Base-by-base conservation (phyloP, 768 basidiomycete species). In the Lactarius pseudohatsudake region DNA sequence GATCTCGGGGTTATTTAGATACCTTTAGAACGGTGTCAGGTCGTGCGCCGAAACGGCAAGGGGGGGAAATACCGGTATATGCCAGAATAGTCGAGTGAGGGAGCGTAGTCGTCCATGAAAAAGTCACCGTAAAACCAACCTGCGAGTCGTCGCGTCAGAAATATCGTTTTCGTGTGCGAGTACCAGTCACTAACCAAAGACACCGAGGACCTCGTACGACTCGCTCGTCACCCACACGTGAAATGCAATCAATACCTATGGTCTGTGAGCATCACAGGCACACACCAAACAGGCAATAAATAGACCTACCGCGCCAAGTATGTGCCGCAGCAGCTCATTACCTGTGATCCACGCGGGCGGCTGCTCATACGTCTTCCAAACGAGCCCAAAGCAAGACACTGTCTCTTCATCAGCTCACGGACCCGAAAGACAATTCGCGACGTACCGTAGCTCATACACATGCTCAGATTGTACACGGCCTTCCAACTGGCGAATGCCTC, bases 91-190 rank as follows among this genome's bases (percentile, higher is more conserved):
- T 96, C 94, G 10, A 98, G 80, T 67, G 92, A 86, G 0, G 90
- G 79, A 4, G 96, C 94, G 76, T 92, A 96, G 69, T 94, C 90
- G 72, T 96, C 93, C 78, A 96, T 90, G 81, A 96, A 96, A 79
- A 96, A 96, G 77, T 96, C 94, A 28, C 94, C 95, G 71, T 97
- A 99, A 79, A 98, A 96, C 97, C 97, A 99, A 30, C 97, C 93
- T 94, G 61, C 32, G 32, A 20, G 62, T 18, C 18, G 34, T 64
- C 40, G 30, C 26, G 50, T 67, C 22, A 54, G 26, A 58, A 10
- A 10, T 20, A 58, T 59, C 43, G 59, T 11, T 11, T 13, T 22
- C 36, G 7, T 15, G 34, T 9, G 47, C 1, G 9, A 43, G 45
- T 8, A 57, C 9, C 2, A 41, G 6, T 53, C 9, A 70, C 83